Base-by-base conservation (phyloP, 164 flowering plant genomes). In the Vitis riparia region DNA sequence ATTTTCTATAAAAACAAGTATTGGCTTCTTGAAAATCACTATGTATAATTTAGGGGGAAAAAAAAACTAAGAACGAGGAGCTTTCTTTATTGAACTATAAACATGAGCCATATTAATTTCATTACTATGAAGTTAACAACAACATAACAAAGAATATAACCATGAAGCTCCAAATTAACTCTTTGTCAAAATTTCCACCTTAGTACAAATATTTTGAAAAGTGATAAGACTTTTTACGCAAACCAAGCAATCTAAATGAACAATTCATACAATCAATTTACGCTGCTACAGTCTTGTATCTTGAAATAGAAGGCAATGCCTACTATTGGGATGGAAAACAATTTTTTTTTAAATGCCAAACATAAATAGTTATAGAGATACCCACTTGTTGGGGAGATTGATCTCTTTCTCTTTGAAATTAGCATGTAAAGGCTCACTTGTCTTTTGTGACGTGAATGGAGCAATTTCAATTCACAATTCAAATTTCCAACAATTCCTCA, bases 181-280 rank as follows among this genome's bases (percentile, higher is more conserved):
- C 71, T 83, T 86, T 6, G 85, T 59, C 30, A 89, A 68, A 63
- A 82, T 75, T 74, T 84, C 87, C 67, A 91, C 88, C 70, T 84
- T 86, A 50, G 75, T 17, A 70, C 76, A 71, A 11, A 91, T 64
- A 76, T 89, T 89, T 49, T 79, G 75, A 72, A 89, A 89, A 55
- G 87, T 85, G 44, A 85, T 75, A n/a, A 30, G 76, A 48, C 84
- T 65, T 84, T 57, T 86, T 85, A 2, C 74, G 68, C 52, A 91
- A 68, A 51, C 57, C 6, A 9, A 91, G 93, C 87, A 88, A 74
- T 80, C 87, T 86, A 80, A 85, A 30, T 16, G 97, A 87, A 69
- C 79, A 82, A 51, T 50, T 76, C 86, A 89, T 73, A 27, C 81
- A 70, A 73, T 80, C 78, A 75, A 89, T 86, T 48, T 85, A 66